These are phyloP conservation scores for Salix suchowensis DNA, from an alignment of 345 rosid genomes.

Conservation along the genomic window DNA sequence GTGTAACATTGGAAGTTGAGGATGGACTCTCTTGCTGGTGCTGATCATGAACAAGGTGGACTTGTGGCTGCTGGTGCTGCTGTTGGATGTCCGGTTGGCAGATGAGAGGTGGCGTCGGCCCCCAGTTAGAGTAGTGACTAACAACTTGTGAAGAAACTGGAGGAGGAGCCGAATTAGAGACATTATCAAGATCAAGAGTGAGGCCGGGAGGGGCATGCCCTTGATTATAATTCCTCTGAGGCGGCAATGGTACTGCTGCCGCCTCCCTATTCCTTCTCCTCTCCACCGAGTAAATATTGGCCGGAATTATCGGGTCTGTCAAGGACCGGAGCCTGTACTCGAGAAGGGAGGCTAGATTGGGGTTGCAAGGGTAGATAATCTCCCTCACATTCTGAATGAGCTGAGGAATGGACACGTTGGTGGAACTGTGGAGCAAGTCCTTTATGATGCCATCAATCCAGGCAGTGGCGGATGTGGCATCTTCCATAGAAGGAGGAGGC, in stretches of 20 bases:
- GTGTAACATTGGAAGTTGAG: conserved; percentile 11
- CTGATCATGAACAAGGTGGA: conserved; percentile 1
- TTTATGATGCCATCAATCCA: conserved; percentile 90
- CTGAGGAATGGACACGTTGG: conserved; percentile 86
- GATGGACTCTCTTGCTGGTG: conserved; percentile 17
- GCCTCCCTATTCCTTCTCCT: conserved; percentile 24
- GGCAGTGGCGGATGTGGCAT: conserved; percentile 49
- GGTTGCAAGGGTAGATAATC: conserved; percentile 89
- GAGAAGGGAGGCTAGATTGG: conserved; percentile 76
- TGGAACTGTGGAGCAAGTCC: conserved; percentile 72
- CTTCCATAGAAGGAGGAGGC: conserved; percentile 41
- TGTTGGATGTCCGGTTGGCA: conserved; percentile 14
- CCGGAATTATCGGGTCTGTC: conserved; percentile 34
- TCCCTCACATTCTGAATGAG: conserved; percentile 93
- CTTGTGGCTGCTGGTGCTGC: conserved; percentile 8
- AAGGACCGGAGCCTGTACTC: conserved; percentile 79
- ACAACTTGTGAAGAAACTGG: conserved; percentile 16
- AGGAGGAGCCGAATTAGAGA: conserved; percentile 14
- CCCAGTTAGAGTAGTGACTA: conserved; percentile 28
- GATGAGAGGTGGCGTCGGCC: conserved; percentile 17
- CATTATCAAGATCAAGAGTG: conserved; percentile 28
- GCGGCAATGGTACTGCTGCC: conserved; percentile 17
- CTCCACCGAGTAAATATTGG: conserved; percentile 16
- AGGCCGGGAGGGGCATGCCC: conserved; percentile 27
- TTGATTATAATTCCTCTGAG: conserved; percentile 17